phyloP scores from a whole-genome alignment of 257 asterid species.

The Voacanga thouarsii region DNA sequence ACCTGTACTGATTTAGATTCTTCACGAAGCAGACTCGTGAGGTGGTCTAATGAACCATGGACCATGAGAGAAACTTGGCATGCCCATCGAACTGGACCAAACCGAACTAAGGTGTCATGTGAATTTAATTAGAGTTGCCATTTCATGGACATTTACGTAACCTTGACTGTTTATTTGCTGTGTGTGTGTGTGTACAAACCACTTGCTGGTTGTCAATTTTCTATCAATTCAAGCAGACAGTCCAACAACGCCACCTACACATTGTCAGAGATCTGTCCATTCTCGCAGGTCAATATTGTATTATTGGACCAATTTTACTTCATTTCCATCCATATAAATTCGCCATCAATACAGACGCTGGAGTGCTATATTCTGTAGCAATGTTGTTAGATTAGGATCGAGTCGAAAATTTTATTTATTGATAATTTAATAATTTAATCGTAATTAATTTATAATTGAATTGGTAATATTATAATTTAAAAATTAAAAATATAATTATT shows the following conservation, averaged over 20 bases:
- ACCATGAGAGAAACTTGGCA: not conserved
- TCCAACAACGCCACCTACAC: not conserved
- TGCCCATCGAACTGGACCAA: not conserved
- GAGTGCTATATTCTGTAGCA: not conserved
- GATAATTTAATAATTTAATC: no score
- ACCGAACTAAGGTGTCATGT: not conserved
- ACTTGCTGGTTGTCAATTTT: not conserved
- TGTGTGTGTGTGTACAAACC: not conserved
- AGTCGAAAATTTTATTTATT: no score
- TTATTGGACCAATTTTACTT: not conserved
- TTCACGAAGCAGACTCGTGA: not conserved
- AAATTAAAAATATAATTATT: no score
- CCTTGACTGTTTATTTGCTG: not conserved
- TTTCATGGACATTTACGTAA: not conserved
- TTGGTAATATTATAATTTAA: no score
- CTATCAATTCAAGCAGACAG: not conserved
- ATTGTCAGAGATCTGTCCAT: slow-evolving; percentile 2
- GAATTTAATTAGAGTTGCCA: not conserved
- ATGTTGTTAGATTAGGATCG: no score
- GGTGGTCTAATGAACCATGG: not conserved
- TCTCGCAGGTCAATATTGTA: slow-evolving; percentile 5
- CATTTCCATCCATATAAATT: not conserved
- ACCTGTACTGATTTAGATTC: not conserved
- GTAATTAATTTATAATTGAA: no score
- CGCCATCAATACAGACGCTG: not conserved